phyloP scores from a whole-genome alignment of 441 rosid species.

The Adansonia madagascariensis region DNA sequence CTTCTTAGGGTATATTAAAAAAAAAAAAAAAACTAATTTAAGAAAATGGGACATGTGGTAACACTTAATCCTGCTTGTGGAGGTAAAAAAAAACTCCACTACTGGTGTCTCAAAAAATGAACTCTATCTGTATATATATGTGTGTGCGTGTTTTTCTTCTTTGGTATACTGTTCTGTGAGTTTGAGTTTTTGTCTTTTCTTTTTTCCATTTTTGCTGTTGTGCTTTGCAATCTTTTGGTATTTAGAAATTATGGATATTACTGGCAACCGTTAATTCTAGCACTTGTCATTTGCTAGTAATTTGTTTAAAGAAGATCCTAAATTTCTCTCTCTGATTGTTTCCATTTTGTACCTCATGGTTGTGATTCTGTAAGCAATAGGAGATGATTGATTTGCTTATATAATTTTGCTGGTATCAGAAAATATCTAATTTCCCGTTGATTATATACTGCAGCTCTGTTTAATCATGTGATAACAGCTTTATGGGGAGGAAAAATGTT shows the following conservation, averaged over 20 bases:
- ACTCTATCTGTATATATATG: too few species aligned
- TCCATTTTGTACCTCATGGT: background rate
- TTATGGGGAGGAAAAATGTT: background rate
- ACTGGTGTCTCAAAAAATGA: too few species aligned
- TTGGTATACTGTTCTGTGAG: background rate
- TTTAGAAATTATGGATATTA: background rate
- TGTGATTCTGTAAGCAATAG: constrained; percentile 4
- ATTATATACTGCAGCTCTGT: background rate
- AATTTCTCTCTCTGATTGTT: background rate
- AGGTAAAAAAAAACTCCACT: too few species aligned
- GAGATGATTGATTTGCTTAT: background rate
- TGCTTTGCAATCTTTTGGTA: background rate
- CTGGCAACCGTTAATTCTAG: background rate
- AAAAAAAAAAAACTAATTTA: too few species aligned
- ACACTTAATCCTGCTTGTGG: too few species aligned
- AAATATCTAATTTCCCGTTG: background rate
- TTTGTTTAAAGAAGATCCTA: constrained; percentile 9
- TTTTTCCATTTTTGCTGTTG: background rate
- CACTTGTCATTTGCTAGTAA: background rate
- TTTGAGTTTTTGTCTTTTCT: background rate
- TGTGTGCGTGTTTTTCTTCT: background rate
- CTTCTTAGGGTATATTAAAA: too few species aligned
- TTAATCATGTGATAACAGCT: background rate
- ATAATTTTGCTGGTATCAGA: too few species aligned
- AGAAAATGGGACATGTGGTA: too few species aligned